These are phyloP conservation scores for Mortierella claussenii DNA, from an alignment of 192 early-diverging fungal genomes.

Conservation along the genomic window DNA sequence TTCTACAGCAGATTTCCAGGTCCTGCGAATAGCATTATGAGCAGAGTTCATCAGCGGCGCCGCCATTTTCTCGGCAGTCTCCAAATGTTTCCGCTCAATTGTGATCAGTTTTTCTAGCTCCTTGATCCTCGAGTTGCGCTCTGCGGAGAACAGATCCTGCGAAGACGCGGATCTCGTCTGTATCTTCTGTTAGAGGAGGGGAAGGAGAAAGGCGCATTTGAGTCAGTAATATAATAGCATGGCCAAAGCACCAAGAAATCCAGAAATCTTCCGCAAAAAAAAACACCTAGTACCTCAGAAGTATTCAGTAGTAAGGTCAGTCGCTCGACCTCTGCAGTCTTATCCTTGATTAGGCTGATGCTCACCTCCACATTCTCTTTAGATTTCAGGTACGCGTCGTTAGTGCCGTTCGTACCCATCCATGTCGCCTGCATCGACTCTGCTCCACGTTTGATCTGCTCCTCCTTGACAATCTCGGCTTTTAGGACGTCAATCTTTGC, in stretches of 20 bases:
- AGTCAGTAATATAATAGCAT: too few species aligned
- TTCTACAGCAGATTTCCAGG: conserved; percentile 51
- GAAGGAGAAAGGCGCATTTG: too few species aligned
- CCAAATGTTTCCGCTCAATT: conserved; percentile 41
- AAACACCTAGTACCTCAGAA: conserved; percentile 11
- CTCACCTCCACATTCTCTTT: conserved; percentile 43
- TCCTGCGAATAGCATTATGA: conserved; percentile 27
- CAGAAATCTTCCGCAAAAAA: background rate
- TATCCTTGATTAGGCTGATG: conserved; percentile 43
- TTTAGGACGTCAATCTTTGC: conserved; percentile 30
- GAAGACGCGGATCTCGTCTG: conserved; percentile 25
- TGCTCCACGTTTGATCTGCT: conserved; percentile 50
- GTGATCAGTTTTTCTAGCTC: conserved; percentile 46
- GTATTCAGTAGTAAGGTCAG: conserved; percentile 4
- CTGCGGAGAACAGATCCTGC: conserved; percentile 30
- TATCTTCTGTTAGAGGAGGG: background rate
- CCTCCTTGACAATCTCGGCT: conserved; percentile 43
- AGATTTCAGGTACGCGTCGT: conserved; percentile 42
- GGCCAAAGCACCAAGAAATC: background rate
- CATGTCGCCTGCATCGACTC: conserved; percentile 50
- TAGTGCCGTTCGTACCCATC: conserved; percentile 38
- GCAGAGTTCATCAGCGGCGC: conserved; percentile 43
- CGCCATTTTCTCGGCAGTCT: conserved; percentile 51
- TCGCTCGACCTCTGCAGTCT: conserved; percentile 26
- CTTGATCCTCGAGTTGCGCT: conserved; percentile 32